Conservation (phyloP, 129 eudicot species). For the Flaveria bidentis region DNA sequence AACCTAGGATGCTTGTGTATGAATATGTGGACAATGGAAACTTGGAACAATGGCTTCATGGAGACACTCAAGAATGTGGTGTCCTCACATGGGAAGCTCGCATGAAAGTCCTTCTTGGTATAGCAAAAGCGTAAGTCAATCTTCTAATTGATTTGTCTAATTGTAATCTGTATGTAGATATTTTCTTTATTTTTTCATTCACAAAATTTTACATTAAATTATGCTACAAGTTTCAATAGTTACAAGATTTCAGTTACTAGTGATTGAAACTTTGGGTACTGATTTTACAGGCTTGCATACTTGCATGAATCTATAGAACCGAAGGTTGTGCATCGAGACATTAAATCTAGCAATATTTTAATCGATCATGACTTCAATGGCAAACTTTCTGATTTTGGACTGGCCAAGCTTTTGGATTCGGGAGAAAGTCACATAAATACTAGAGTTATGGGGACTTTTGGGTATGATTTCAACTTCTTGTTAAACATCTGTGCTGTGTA, state of each 20-base stretch:
- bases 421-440: slow-evolving; percentile 95
- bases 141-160: background rate
- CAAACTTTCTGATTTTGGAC: slow-evolving; percentile 90
- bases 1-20: slow-evolving; percentile 85
- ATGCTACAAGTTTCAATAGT: slow-evolving; percentile 6
- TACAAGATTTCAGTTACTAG: slow-evolving; percentile 2
- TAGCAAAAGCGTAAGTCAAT: slow-evolving; percentile 88
- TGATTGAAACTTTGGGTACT: background rate
- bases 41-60: slow-evolving; percentile 98
- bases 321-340: slow-evolving; percentile 95
- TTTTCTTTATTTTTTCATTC: background rate
- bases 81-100: slow-evolving; percentile 94
- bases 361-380: slow-evolving; percentile 79
- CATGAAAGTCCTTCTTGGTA: slow-evolving; percentile 90
- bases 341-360: slow-evolving; percentile 93
- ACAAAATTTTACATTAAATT: background rate
- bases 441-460: slow-evolving; percentile 98
- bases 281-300: slow-evolving; percentile 81
- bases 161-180: background rate
- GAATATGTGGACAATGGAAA: slow-evolving; percentile 95
- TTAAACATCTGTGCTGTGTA: background rate
- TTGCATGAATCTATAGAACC: slow-evolving; percentile 98
- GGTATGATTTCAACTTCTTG: slow-evolving; percentile 46
- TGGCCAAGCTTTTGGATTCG: slow-evolving; percentile 92
- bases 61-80: slow-evolving; percentile 78